These are phyloP conservation scores for Phytophthora boehmeriae DNA, from an alignment of 352 stramenopile genomes.

Conservation along the genomic window DNA sequence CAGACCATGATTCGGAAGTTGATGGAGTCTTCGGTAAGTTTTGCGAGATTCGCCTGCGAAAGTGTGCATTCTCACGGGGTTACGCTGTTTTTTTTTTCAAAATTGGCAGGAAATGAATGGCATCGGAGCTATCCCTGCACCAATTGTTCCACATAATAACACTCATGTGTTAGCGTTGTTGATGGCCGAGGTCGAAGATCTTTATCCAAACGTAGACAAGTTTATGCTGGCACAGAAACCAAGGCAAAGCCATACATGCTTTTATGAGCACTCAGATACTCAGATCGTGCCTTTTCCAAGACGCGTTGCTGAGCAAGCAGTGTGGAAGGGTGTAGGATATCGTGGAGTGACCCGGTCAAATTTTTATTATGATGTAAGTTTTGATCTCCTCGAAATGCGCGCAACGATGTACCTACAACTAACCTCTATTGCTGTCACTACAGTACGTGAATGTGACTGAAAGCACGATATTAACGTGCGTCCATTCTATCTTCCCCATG, in stretches of 20 bases:
- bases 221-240: too few species aligned
- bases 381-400: not conserved
- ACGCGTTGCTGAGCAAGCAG: not conserved
- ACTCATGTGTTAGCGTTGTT: not conserved
- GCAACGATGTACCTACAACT: not conserved
- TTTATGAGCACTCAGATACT: not conserved
- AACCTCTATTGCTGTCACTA: not conserved
- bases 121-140: too few species aligned
- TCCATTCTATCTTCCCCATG: not conserved
- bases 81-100: too few species aligned
- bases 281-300: constrained; percentile 2
- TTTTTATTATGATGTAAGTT: constrained; percentile 3
- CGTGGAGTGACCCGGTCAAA: not conserved
- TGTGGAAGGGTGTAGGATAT: not conserved
- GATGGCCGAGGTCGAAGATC: not conserved
- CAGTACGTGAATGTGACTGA: constrained; percentile 1
- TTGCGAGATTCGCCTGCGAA: not conserved
- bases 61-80: too few species aligned
- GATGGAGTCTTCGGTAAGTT: not conserved
- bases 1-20: not conserved
- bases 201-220: not conserved
- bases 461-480: not conserved
- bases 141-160: not conserved
- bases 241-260: not conserved
- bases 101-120: too few species aligned